Evolutionary conservation across 345 rosid genomes (phyloP), one percentile per base, ranked within the genome.

Genomic region (Syzygium oleosum): DNA sequence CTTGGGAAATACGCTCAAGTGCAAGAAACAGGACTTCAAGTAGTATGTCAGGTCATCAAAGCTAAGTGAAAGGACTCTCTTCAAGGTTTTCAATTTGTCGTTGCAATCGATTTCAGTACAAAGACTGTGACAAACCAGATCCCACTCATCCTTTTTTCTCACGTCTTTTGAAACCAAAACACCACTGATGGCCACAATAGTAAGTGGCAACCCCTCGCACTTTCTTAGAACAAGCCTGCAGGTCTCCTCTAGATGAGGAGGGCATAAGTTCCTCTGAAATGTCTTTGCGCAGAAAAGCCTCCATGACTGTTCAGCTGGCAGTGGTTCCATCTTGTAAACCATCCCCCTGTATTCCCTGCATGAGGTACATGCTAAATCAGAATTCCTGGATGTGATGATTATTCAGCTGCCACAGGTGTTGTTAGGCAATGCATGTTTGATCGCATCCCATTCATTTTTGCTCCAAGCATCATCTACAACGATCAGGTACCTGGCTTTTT

Each of bases 121-220:
- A 16, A 93, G 88, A 68, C 90, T 86, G 4, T 90, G 85, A 1
- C 84, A 85, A 52, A 91, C 77, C 29, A 54, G 63, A 34, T 89
- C 91, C 94, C 94, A 93, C 87, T 92, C 91, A 56, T 88, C 91
- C 9, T 89, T 86, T 22, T 84, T 87, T 27, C 46, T 43, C 7
- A 1, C 87, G 68, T 91, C 88, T 79, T 90, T 91, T 3, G 88
- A 38, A 0, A 91, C 91, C 87, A 93, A 51, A 65, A 91, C 91
- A 9, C 93, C 94, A 38, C 94, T 88, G 51, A 93, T 90, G 21
- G 93, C 94, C 56, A 91, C 91, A 9, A 93, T 92, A 12, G 94
- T 83, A 17, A 93, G 91, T 2, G 93, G 93, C 13, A 93, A 49
- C 21, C 92, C 94, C 31, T 84, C 87, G n/a, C 94, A 91, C 31